Conservation (phyloP, 2,329 filamentous ascomycete species). For the Ophiostoma novo-ulmi region DNA sequence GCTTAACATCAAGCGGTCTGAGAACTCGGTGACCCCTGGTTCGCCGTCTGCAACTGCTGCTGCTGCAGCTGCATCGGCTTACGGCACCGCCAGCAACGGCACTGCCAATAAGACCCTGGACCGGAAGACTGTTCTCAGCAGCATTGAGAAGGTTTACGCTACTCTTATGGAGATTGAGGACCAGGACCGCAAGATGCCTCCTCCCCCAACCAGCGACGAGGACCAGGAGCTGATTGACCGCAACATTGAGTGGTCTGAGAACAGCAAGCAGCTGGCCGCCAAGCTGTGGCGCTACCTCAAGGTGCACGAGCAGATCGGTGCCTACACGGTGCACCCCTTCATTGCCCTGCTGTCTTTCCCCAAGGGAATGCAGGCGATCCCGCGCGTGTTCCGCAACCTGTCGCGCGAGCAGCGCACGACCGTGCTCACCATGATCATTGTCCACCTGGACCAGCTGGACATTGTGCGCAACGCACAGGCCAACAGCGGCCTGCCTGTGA, state of each 20-base stretch:
- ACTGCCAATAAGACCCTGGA: constrained; percentile 52
- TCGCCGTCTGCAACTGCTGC: constrained; percentile 40
- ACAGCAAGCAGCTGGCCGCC: constrained; percentile 64
- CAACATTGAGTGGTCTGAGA: constrained; percentile 75
- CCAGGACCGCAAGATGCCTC: constrained; percentile 74
- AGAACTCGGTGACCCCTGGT: constrained; percentile 37
- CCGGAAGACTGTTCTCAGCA: constrained; percentile 74
- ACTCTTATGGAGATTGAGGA: constrained; percentile 93
- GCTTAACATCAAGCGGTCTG: constrained; percentile 87
- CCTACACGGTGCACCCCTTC: constrained; percentile 78
- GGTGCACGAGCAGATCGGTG: constrained; percentile 84
- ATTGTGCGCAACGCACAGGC: constrained; percentile 79
- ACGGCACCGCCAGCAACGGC: constrained; percentile 5
- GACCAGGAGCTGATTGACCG: constrained; percentile 65
- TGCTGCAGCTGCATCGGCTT: constrained; percentile 3
- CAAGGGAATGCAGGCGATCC: constrained; percentile 95
- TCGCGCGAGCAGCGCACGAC: constrained; percentile 90
- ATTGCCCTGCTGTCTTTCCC: constrained; percentile 90
- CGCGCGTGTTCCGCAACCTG: constrained; percentile 89
- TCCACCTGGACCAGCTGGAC: constrained; percentile 87
- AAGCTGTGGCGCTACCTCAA: constrained; percentile 83
- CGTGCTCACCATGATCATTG: constrained; percentile 89
- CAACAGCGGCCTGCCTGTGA: constrained; percentile 45
- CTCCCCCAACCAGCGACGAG: constrained; percentile 53
- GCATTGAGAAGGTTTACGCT: constrained; percentile 83